Base-by-base conservation (phyloP, 1,284 basidiomycete species). In the Sporisorium exsertum region DNA sequence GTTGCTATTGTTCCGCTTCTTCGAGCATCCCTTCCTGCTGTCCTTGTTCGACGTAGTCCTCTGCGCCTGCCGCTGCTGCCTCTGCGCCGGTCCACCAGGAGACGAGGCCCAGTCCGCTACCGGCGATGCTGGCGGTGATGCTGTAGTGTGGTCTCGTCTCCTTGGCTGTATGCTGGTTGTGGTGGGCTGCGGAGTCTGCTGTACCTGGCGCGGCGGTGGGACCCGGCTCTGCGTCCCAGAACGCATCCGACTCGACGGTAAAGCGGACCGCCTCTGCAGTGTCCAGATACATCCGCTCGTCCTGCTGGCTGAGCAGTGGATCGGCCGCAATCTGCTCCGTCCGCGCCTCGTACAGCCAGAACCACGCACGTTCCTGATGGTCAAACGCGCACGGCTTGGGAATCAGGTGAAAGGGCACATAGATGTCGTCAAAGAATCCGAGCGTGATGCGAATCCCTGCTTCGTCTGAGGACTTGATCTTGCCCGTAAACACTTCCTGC, bases 401-500 rank as follows among this genome's bases (percentile, higher is more conserved):
- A 89, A 95, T 61, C 87, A 89, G 35, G 86, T 87, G 47, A 88
- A 92, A 83, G 0, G 87, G 87, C 52, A 98, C 90, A 84, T 94
- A 93, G 42, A 98, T 92, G 81, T 97, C 95, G 84, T 96, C 93
- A 82, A 98, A 99, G 87, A 99, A 98, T 16, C 92, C 92, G 40
- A 97, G 86, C 9, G 92, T 91, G 35, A 97, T 94, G 12, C 71
- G 60, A 22, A 72, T 96, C 79, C 35, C 65, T 87, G 92, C 60
- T 78, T 95, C 95, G 86, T 87, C 93, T 88, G 78, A 80, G 0
- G 76, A 78, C 80, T 93, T 91, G 18, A 97, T 93, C 86, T 91
- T 94, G 27, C 93, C 95, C 1, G 95, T 87, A 22, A 98, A 89
- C 1, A 97, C 92, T 85, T 99, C 95, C 2, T 93, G 93, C 0